Evolutionary conservation across 129 eudicot species (phyloP).

Genomic region (Oenanthe sinensis): DNA sequence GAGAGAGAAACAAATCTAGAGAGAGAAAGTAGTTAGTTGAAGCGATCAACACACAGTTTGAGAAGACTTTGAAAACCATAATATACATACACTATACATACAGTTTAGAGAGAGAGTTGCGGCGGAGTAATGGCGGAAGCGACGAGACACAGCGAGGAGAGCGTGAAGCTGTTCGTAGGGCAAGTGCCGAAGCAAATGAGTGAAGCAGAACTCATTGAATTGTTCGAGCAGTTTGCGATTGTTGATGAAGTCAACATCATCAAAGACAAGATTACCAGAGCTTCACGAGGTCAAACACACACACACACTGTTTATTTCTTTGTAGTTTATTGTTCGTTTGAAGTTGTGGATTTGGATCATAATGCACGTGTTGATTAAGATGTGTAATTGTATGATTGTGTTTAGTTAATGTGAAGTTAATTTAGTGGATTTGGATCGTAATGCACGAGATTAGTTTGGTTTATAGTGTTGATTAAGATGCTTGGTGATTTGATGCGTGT

Average conservation of each 20-base stretch:
- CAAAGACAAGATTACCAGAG: conserved; percentile 84
- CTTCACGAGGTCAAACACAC: conserved; percentile 61
- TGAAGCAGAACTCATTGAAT: conserved; percentile 57
- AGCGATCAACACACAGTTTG: conserved; percentile 19
- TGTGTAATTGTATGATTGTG: background rate
- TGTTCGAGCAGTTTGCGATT: conserved; percentile 72
- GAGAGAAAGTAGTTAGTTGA: conserved; percentile 19
- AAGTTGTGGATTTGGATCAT: conserved; percentile 3
- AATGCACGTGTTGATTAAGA: background rate
- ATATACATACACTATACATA: background rate
- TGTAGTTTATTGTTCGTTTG: background rate
- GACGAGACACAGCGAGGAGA: conserved; percentile 48
- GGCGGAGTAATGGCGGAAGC: conserved; percentile 74
- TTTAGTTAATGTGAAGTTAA: background rate
- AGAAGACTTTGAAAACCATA: background rate
- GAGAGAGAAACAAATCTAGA: conserved; percentile 15
- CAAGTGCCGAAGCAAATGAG: conserved; percentile 95
- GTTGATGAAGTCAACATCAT: conserved; percentile 96
- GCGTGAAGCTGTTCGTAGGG: conserved; percentile 95
- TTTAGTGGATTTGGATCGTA: conserved; percentile 1
- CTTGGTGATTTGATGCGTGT: background rate
- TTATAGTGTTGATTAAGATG: background rate
- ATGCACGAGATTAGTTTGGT: background rate
- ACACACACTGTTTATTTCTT: background rate
- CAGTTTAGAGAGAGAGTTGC: no score